These are phyloP conservation scores for Trypanosoma conorhini DNA, from an alignment of 208 protist genomes.

Conservation along the genomic window DNA sequence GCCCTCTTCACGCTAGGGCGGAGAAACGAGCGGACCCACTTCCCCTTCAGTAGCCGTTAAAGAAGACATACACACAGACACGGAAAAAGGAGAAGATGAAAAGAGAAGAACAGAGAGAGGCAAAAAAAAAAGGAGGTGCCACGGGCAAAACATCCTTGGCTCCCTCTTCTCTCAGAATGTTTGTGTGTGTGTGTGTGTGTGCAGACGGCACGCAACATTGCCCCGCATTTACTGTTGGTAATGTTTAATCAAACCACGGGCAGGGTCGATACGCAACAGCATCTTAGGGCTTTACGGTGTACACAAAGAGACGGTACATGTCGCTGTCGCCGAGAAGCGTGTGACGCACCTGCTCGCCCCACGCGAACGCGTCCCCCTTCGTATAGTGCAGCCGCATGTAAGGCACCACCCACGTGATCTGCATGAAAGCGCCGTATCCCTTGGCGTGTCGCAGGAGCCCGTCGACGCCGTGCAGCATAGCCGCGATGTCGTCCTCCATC, in stretches of 20 bases:
- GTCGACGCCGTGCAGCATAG: conserved; percentile 71
- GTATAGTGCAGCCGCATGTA: conserved; percentile 78
- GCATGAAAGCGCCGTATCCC: conserved; percentile 58
- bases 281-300: conserved; percentile 31
- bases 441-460: conserved; percentile 40
- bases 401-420: conserved; percentile 85
- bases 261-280: not conserved
- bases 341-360: conserved; percentile 52
- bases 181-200: not conserved
- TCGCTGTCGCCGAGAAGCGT: conserved; percentile 71
- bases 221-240: not conserved
- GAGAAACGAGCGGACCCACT: not conserved
- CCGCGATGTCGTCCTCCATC: conserved; percentile 61
- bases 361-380: conserved; percentile 48
- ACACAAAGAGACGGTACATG: conserved; percentile 78
- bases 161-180: not conserved
- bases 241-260: not conserved
- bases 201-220: not conserved
- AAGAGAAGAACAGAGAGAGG: not conserved
- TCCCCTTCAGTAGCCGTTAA: not conserved
- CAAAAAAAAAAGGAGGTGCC: not conserved
- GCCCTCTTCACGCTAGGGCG: not conserved
- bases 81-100: conserved; percentile 4
- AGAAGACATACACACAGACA: not conserved
- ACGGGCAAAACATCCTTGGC: not conserved